Conservation (phyloP, 1,284 basidiomycete genomes). For the Heterobasidion annosum region DNA sequence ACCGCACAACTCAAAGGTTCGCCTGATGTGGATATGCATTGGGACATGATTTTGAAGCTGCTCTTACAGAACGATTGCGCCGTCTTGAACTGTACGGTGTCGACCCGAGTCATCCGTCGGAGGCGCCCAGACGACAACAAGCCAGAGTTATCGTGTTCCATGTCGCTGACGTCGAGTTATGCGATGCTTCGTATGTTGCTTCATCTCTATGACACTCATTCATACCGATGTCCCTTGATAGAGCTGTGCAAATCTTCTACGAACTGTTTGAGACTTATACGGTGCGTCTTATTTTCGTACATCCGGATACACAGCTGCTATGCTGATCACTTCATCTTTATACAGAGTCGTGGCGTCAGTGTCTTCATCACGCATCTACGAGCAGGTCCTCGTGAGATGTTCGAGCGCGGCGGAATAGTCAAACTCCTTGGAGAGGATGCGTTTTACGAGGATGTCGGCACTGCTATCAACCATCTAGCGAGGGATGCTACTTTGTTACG, state of each 20-base stretch:
- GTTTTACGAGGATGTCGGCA: conserved; percentile 65
- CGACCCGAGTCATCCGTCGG: conserved; percentile 75
- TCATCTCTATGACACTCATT: background rate
- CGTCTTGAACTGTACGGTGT: conserved; percentile 77
- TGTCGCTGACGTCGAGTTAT: conserved; percentile 77
- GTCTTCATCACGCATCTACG: conserved; percentile 78
- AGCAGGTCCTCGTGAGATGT: conserved; percentile 42
- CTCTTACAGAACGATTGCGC: conserved; percentile 61
- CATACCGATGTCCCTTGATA: conserved; percentile 16
- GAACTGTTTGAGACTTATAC: conserved; percentile 76
- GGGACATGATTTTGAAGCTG: background rate
- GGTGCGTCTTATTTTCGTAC: conserved; percentile 25
- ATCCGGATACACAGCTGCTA: background rate
- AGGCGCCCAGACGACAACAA: conserved; percentile 68
- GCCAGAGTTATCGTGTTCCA: conserved; percentile 82
- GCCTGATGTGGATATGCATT: background rate
- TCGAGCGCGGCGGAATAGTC: conserved; percentile 60
- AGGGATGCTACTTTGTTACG: conserved; percentile 2
- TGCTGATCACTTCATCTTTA: conserved; percentile 1
- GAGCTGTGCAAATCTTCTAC: conserved; percentile 78
- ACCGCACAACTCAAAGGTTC: conserved; percentile 80
- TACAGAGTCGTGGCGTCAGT: conserved; percentile 58
- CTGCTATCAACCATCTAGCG: conserved; percentile 42
- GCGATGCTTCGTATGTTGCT: conserved; percentile 73
- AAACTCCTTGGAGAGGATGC: conserved; percentile 57